A percentile compares a stretch with the other conserved stretches of the same genome.
phyloP scores from a whole-genome alignment of 2,329 filamentous ascomycete species.

The Fusarium sp. region DNA sequence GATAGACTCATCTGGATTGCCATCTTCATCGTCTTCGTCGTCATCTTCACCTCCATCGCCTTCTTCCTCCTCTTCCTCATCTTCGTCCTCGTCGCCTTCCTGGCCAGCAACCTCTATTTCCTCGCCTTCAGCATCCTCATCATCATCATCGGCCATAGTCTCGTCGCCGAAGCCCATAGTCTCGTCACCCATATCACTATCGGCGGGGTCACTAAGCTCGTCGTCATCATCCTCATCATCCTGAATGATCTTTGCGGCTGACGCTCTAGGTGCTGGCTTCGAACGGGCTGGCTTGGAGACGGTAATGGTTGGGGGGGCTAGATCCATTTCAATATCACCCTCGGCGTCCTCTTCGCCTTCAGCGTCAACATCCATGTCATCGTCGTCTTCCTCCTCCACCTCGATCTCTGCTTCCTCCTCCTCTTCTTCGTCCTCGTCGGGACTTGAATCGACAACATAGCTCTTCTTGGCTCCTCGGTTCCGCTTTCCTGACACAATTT shows the following conservation, averaged over 20 bases:
- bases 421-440: slow-evolving; percentile 59
- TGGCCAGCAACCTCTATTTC: slow-evolving; percentile 57
- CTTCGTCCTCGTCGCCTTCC: slow-evolving; percentile 57
- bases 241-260: slow-evolving; percentile 49
- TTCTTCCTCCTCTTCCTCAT: slow-evolving; percentile 56
- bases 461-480: slow-evolving; percentile 68
- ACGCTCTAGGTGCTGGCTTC: slow-evolving; percentile 51
- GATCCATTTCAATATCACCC: slow-evolving; percentile 60
- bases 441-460: slow-evolving; percentile 68
- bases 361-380: slow-evolving; percentile 55
- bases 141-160: slow-evolving; percentile 58
- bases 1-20: slow-evolving; percentile 62
- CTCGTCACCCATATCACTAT: slow-evolving; percentile 59
- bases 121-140: slow-evolving; percentile 62
- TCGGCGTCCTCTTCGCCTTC: slow-evolving; percentile 60
- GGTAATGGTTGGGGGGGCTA: slow-evolving; percentile 57
- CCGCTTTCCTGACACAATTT: slow-evolving; percentile 63
- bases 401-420: slow-evolving; percentile 53
- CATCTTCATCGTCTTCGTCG: slow-evolving; percentile 58
- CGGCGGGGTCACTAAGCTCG: slow-evolving; percentile 64
- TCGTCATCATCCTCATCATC: slow-evolving; percentile 63
- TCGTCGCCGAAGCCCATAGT: slow-evolving; percentile 57
- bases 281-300: slow-evolving; percentile 58
- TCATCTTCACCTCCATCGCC: slow-evolving; percentile 55
- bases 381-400: slow-evolving; percentile 57